A percentile compares a stretch with the other conserved stretches of the same genome.
phyloP scores from a whole-genome alignment of 208 protist genomes.

The Wallacemonas sp. region DNA sequence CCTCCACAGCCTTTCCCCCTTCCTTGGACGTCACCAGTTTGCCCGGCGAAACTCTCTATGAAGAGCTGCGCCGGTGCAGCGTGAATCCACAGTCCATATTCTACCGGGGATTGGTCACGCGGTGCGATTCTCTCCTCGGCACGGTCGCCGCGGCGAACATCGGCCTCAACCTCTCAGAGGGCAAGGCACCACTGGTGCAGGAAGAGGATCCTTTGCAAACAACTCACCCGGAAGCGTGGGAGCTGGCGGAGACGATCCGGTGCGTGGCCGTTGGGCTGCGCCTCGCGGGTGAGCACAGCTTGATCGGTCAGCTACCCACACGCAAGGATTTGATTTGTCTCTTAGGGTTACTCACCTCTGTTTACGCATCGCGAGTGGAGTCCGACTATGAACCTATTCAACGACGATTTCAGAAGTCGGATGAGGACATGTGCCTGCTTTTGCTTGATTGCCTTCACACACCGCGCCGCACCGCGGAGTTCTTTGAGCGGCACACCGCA shows the following conservation, averaged over 20 bases:
- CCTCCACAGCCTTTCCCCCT: background rate
- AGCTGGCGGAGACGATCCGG: conserved; percentile 53
- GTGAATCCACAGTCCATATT: background rate
- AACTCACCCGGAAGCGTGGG: conserved; percentile 32
- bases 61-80: conserved; percentile 34
- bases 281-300: conserved; percentile 36
- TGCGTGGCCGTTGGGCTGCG: conserved; percentile 34
- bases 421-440: conserved; percentile 37
- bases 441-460: conserved; percentile 41
- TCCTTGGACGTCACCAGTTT: background rate
- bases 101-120: conserved; percentile 4
- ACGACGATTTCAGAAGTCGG: background rate
- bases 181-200: conserved; percentile 15
- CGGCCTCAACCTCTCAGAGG: conserved; percentile 29
- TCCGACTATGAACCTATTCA: background rate
- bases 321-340: background rate
- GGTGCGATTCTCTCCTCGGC: conserved; percentile 24
- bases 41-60: conserved; percentile 24
- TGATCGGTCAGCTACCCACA: background rate
- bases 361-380: background rate
- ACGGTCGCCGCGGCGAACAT: conserved; percentile 41
- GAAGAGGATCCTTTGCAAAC: conserved; percentile 48
- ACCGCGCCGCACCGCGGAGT: conserved; percentile 19
- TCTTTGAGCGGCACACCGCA: conserved; percentile 22
- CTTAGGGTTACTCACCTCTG: background rate